Percentiles rank a stretch among this genome's conserved stretches.
These are phyloP conservation scores for Phoma sp. DNA, from an alignment of 2,329 filamentous ascomycete genomes.

Conservation along the genomic window DNA sequence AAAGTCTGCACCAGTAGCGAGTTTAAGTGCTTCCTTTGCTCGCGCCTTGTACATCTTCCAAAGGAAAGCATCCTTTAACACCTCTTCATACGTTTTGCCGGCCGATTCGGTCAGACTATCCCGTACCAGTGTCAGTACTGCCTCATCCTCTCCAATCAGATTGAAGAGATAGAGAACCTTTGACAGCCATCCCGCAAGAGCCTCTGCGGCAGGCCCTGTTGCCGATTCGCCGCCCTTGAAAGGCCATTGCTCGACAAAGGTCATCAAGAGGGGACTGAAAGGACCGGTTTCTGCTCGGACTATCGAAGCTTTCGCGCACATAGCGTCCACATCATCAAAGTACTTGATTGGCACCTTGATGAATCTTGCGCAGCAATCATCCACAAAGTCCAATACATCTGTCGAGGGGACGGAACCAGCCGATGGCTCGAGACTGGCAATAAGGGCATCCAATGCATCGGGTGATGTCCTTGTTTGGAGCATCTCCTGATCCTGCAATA, in stretches of 20 bases:
- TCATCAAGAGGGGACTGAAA: slow-evolving; percentile 70
- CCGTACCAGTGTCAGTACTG: slow-evolving; percentile 32
- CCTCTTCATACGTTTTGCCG: slow-evolving; percentile 35
- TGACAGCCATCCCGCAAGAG: slow-evolving; percentile 45
- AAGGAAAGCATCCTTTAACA: slow-evolving; percentile 43
- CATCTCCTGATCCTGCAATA: slow-evolving; percentile 71
- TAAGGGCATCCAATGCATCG: slow-evolving; percentile 53
- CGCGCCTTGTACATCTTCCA: slow-evolving; percentile 49
- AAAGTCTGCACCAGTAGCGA: slow-evolving; percentile 43
- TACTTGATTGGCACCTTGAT: slow-evolving; percentile 82
- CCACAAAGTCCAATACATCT: slow-evolving; percentile 72
- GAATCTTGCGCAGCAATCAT: slow-evolving; percentile 80
- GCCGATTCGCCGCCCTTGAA: slow-evolving; percentile 56
- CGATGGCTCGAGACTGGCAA: slow-evolving; percentile 55
- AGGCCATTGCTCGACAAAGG: slow-evolving; percentile 77
- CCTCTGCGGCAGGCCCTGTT: slow-evolving; percentile 33
- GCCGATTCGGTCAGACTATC: slow-evolving; percentile 38
- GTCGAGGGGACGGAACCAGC: slow-evolving; percentile 32
- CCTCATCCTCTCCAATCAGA: slow-evolving; percentile 45
- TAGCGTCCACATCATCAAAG: slow-evolving; percentile 70
- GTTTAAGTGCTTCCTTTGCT: slow-evolving; percentile 42
- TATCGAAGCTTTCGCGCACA: slow-evolving; percentile 34
- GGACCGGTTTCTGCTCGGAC: slow-evolving; percentile 30
- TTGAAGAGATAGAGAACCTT: slow-evolving; percentile 45
- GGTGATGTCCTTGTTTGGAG: slow-evolving; percentile 56